Percentiles rank a stretch among this genome's conserved stretches.
These are phyloP conservation scores for Lasiodiplodia citricola DNA, from an alignment of 2,329 filamentous ascomycete genomes.

Conservation along the genomic window DNA sequence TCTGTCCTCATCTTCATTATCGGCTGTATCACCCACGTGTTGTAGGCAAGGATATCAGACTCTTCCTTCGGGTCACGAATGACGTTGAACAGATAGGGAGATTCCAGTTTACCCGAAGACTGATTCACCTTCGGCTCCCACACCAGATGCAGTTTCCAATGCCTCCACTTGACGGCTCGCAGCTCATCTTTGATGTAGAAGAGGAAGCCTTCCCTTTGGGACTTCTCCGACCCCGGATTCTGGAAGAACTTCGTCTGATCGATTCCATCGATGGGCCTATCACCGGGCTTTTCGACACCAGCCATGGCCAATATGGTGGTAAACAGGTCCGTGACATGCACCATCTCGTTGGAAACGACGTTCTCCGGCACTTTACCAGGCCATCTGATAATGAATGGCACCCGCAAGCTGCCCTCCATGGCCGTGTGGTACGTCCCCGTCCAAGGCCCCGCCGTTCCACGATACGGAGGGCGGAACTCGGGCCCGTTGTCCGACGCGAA, in stretches of 20 bases:
- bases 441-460: not conserved
- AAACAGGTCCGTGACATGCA: slow-evolving; percentile 1
- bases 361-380: not conserved
- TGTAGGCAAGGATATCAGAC: slow-evolving; percentile 25
- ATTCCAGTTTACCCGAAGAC: slow-evolving; percentile 23
- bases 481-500: slow-evolving; percentile 6
- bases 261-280: slow-evolving; percentile 23
- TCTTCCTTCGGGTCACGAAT: slow-evolving; percentile 27
- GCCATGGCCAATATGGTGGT: slow-evolving; percentile 21
- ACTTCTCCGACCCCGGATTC: not conserved
- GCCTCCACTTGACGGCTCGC: slow-evolving; percentile 25
- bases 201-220: slow-evolving; percentile 20
- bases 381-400: slow-evolving; percentile 8
- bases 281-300: not conserved
- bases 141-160: slow-evolving; percentile 27
- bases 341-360: slow-evolving; percentile 1
- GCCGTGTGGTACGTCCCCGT: slow-evolving; percentile 2
- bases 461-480: slow-evolving; percentile 8
- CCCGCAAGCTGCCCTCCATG: not conserved
- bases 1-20: slow-evolving; percentile 22
- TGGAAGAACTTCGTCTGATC: slow-evolving; percentile 20
- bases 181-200: slow-evolving; percentile 28
- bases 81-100: slow-evolving; percentile 26
- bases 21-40: slow-evolving; percentile 26
- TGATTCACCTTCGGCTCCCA: slow-evolving; percentile 27